phyloP scores from a whole-genome alignment of 768 basidiomycete species.

The Kwoniella dendrophila region DNA sequence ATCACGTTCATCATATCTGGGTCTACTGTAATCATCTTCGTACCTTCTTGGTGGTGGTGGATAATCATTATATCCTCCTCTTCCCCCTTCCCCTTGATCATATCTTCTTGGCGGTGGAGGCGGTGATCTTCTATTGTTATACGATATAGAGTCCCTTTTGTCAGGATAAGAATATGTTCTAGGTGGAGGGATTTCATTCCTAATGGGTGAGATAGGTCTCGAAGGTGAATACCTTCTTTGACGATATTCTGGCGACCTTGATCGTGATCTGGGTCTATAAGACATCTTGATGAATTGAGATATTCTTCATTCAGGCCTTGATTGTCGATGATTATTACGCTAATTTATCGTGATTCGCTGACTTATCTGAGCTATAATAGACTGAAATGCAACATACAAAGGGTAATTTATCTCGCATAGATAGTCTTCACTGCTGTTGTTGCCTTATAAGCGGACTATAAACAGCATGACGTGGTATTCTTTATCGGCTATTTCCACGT shows the following conservation, averaged over 20 bases:
- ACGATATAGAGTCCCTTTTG: conserved; percentile 7
- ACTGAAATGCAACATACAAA: not conserved
- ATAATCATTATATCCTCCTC: conserved; percentile 24
- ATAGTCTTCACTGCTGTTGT: no score
- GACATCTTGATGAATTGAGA: conserved; percentile 35
- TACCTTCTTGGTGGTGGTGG: conserved; percentile 34
- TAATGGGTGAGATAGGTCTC: conserved; percentile 28
- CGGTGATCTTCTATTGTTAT: conserved; percentile 5
- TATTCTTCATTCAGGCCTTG: no score
- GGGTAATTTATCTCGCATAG: not conserved
- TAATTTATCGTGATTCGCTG: no score
- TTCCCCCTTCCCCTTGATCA: conserved; percentile 18
- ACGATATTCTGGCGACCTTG: conserved; percentile 34
- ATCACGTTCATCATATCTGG: conserved; percentile 17
- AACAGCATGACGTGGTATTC: conserved; percentile 15
- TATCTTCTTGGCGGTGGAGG: conserved; percentile 19
- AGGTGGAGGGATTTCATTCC: conserved; percentile 13
- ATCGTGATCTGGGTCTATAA: conserved; percentile 30
- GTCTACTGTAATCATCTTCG: conserved; percentile 25
- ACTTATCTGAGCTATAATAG: not conserved
- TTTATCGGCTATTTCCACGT: not conserved
- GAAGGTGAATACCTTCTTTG: conserved; percentile 45
- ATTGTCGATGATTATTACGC: no score
- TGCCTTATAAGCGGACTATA: no score
- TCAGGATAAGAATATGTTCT: conserved; percentile 9